Percentiles rank a stretch among this genome's conserved stretches.
Evolutionary conservation across 495 filamentous ascomycete genomes (phyloP).

Genomic region (Oleoguttula mirabilis): DNA sequence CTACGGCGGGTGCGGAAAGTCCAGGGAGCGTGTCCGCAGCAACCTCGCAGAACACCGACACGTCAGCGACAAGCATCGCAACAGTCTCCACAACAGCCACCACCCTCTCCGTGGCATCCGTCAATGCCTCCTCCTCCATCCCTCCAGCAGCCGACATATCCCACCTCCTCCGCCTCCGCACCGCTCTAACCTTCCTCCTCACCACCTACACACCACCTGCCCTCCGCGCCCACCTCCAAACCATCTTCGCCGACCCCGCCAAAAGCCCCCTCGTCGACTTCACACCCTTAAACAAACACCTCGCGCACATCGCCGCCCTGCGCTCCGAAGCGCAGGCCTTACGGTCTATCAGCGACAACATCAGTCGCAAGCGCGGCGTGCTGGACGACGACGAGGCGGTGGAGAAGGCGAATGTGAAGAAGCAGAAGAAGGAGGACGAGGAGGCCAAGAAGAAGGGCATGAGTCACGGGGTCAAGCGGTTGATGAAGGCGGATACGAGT

Average conservation of each 20-base stretch:
- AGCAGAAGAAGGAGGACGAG: conserved; percentile 58
- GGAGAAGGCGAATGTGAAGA: conserved; percentile 43
- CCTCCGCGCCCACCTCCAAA: conserved; percentile 31
- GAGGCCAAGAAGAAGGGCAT: conserved; percentile 61
- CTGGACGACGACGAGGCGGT: conserved; percentile 57
- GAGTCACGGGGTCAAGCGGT: conserved; percentile 58
- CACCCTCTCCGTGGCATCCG: not conserved
- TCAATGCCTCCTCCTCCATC: not conserved
- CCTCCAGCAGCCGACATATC: conserved; percentile 21
- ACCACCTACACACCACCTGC: conserved; percentile 52
- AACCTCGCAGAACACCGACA: not conserved
- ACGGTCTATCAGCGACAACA: conserved; percentile 52
- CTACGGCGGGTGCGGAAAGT: not conserved
- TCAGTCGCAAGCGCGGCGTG: conserved; percentile 54
- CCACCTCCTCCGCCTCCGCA: conserved; percentile 60
- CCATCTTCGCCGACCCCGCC: not conserved
- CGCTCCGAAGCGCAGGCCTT: conserved; percentile 56
- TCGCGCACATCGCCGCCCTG: conserved; percentile 50
- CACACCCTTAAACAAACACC: conserved; percentile 50
- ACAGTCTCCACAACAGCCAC: not conserved
- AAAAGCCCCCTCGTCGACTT: conserved; percentile 49
- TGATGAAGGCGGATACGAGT: conserved; percentile 76
- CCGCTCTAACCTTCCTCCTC: conserved; percentile 63
- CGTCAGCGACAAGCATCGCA: not conserved
- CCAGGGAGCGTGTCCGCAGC: not conserved